phyloP scores from a whole-genome alignment of 2,329 filamentous ascomycete species.

The Huntiella moniliformis region DNA sequence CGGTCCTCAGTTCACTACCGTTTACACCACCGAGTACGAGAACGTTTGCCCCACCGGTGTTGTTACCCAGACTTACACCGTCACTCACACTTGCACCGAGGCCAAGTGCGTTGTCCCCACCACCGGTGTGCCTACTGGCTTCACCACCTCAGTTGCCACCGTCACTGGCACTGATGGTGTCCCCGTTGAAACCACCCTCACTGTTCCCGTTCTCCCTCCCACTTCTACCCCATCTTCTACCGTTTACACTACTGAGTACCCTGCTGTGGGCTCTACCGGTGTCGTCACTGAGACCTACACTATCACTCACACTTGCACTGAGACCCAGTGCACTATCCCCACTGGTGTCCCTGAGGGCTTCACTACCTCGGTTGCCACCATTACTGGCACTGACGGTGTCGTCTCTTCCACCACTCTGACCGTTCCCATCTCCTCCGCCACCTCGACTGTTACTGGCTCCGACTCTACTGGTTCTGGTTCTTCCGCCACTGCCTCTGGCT shows the following conservation, averaged over 20 bases:
- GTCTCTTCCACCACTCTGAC: constrained; percentile 4
- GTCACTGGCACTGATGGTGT: not conserved
- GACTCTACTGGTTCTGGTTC: not conserved
- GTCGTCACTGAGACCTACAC: constrained; percentile 11
- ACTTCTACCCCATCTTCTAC: constrained; percentile 1
- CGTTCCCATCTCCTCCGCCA: constrained; percentile 5
- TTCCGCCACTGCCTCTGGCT: not conserved
- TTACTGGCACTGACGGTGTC: constrained; percentile 1
- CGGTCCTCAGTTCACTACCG: constrained; percentile 1
- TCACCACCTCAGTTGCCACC: constrained; percentile 5
- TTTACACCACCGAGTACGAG: constrained; percentile 10
- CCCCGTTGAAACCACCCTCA: not conserved
- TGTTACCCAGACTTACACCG: constrained; percentile 11
- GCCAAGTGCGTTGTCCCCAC: constrained; percentile 7
- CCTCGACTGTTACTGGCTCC: not conserved
- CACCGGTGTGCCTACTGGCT: constrained; percentile 8
- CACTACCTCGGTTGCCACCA: constrained; percentile 8
- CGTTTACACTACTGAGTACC: constrained; percentile 11
- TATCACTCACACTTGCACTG: constrained; percentile 11
- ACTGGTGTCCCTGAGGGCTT: constrained; percentile 10
- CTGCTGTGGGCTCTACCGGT: constrained; percentile 8
- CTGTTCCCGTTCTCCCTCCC: not conserved
- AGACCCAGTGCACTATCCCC: constrained; percentile 3
- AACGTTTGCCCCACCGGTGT: constrained; percentile 8
- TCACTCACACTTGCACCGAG: constrained; percentile 10